Base-by-base conservation (phyloP, 1,284 basidiomycete species). In the Puccinia novopanici region DNA sequence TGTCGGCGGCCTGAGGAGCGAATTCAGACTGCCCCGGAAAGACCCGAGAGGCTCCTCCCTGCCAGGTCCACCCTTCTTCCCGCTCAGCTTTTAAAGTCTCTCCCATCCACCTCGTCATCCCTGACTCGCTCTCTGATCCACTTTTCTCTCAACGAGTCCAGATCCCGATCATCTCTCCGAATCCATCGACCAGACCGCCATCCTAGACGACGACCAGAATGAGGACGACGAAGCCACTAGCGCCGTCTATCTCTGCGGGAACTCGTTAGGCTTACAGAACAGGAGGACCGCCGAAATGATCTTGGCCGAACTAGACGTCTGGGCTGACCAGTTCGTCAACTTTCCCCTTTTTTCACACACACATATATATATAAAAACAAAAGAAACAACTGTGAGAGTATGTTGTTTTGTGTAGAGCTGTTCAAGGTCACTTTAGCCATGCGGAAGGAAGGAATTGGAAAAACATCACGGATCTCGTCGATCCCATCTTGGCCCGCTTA, bases 171-270 rank as follows among this genome's bases (percentile, higher is more conserved):
- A n/a, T n/a, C n/a, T 34, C 63, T 55, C 48, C 37, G 70, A 55
- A 55, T 73, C 70, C 22, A 37, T 73, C 70, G 70, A 73, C 8
- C 70, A 48, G 24, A 73, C 24, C 1, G 37, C 2, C 3, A 19
- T 2, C 24, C 37, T 73, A 50, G 73, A 63, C 9, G 54, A 59
- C 52, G 57, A 61, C 2, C 57, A 59, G 42, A 72, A 48, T 63
- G 77, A 79, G n/a, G 67, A 71, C n/a, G 67, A 79, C 22, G 77
- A 79, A 27, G 15, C n/a, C 0, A 48, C 86, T 77, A 87, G 88
- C 80, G 90, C 90, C 85, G 90, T 91, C 57, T 99, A 99, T 86
- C 90, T 99, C 73, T 97, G 94, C 86, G 97, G 96, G 65, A 99
- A 99, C 87, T 98, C 95, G 61, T 89, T 99, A 3, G 96, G 96